Conservation (phyloP, 768 basidiomycete genomes). For the Tephrocybe sp. region DNA sequence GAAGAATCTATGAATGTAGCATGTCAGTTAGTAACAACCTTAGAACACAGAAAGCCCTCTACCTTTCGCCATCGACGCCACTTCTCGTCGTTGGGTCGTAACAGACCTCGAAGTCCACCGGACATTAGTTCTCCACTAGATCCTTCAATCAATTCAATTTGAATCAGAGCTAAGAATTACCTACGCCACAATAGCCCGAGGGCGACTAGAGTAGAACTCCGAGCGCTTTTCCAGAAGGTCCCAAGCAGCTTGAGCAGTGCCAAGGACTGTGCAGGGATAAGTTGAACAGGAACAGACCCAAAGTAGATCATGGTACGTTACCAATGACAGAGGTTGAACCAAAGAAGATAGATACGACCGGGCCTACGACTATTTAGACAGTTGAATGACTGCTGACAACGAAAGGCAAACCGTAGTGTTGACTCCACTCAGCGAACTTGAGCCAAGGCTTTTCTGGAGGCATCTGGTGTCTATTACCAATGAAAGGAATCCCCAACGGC, state of each 20-base stretch:
- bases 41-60: background rate
- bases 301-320: constrained; percentile 11
- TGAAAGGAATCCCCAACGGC: constrained; percentile 40
- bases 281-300: background rate
- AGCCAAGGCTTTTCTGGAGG: constrained; percentile 47
- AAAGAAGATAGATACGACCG: constrained; percentile 40
- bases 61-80: constrained; percentile 53
- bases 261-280: constrained; percentile 31
- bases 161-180: background rate
- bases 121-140: constrained; percentile 46
- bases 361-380: constrained; percentile 25
- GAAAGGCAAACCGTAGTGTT: constrained; percentile 37
- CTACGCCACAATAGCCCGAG: constrained; percentile 45
- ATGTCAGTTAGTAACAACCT: background rate
- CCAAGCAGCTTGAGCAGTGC: constrained; percentile 46
- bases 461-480: constrained; percentile 47
- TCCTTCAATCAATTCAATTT: background rate
- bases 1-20: constrained; percentile 34
- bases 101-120: constrained; percentile 43
- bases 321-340: constrained; percentile 43
- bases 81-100: constrained; percentile 42
- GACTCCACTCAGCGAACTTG: constrained; percentile 48
- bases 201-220: constrained; percentile 46
- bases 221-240: constrained; percentile 49
- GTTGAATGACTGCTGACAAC: background rate